Conservation (phyloP, 495 filamentous ascomycete species). For the Penicillium verhagenii region DNA sequence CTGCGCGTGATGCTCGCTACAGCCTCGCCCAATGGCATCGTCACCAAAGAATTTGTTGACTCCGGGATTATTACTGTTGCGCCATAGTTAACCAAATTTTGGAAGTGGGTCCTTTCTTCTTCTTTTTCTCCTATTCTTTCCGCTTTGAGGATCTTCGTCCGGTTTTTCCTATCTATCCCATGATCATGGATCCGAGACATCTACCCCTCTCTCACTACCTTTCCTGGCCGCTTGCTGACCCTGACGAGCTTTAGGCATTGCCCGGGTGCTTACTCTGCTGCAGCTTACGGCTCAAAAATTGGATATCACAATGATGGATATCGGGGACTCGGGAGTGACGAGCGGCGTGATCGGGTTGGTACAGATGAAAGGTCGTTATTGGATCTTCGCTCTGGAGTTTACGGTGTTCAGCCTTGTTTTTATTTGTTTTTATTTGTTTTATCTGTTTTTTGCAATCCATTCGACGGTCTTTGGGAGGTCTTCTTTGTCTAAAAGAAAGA, state of each 20-base stretch:
- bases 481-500: too few relatives aligned
- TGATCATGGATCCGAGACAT: not conserved
- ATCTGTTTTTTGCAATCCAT: not conserved
- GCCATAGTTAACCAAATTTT: conserved; percentile 35
- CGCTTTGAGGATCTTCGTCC: not conserved
- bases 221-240: conserved; percentile 16
- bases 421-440: not conserved
- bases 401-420: conserved; percentile 6
- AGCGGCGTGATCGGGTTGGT: conserved; percentile 18
- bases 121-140: not conserved
- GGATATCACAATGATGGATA: conserved; percentile 37
- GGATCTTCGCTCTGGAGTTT: conserved; percentile 15
- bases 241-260: conserved; percentile 22
- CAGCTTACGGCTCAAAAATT: conserved; percentile 36
- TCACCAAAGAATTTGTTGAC: conserved; percentile 35
- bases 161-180: not conserved
- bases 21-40: conserved; percentile 31
- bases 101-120: conserved; percentile 30
- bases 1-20: conserved; percentile 39
- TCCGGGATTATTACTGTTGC: conserved; percentile 35
- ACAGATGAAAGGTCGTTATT: not conserved
- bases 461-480: not conserved
- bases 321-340: conserved; percentile 40
- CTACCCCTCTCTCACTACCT: not conserved
- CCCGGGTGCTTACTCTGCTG: conserved; percentile 29